Evolutionary conservation across 495 filamentous ascomycete species (phyloP).

Genomic region (Aspergillus wentii): DNA sequence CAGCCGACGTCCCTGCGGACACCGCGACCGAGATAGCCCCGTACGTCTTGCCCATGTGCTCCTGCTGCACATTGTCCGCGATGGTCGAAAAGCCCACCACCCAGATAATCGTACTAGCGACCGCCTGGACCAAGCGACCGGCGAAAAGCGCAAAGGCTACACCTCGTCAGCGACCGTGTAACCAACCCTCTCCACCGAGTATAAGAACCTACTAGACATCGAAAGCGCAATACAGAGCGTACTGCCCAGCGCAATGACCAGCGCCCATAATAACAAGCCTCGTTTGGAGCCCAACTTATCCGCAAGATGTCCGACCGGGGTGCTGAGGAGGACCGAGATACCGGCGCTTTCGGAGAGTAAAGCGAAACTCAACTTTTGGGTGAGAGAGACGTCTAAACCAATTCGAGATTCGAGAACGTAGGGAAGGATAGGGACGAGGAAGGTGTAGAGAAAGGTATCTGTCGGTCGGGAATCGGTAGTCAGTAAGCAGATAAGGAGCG

Average conservation of each 20-base stretch:
- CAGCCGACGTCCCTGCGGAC: conserved; percentile 14
- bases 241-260: conserved; percentile 10
- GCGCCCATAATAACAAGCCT: conserved; percentile 7
- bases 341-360: conserved; percentile 17
- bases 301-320: conserved; percentile 16
- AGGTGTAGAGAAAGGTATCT: conserved; percentile 25
- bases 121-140: conserved; percentile 18
- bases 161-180: too few species aligned
- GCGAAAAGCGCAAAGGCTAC: conserved; percentile 11
- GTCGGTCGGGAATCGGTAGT: too few species aligned
- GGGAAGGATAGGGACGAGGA: conserved; percentile 23
- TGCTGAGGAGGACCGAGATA: conserved; percentile 15
- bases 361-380: conserved; percentile 17
- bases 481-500: too few species aligned
- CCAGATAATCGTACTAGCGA: conserved; percentile 15
- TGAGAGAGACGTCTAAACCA: conserved; percentile 12
- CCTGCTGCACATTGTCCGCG: conserved; percentile 11
- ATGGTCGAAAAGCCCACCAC: conserved; percentile 18
- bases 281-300: conserved; percentile 12
- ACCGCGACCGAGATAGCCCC: conserved; percentile 15
- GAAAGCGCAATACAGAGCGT: conserved; percentile 10
- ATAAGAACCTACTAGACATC: conserved; percentile 7
- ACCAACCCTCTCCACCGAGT: too few species aligned
- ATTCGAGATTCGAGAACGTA: conserved; percentile 23
- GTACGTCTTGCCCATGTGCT: conserved; percentile 17